These are phyloP conservation scores for Aspergillus jensenii DNA, from an alignment of 2,329 filamentous ascomycete genomes.

Conservation along the genomic window DNA sequence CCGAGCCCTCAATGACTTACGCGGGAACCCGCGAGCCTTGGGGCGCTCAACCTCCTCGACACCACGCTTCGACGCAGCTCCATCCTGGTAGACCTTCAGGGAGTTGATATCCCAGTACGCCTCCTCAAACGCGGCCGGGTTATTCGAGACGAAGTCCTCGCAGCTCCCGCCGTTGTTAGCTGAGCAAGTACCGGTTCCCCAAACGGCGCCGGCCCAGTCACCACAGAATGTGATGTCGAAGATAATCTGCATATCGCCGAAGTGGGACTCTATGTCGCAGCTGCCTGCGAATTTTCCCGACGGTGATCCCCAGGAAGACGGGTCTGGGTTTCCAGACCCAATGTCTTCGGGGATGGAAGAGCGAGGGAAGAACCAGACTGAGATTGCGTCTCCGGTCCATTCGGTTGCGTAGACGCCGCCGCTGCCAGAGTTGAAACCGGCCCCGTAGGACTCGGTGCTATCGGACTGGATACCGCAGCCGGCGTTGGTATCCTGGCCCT, in stretches of 20 bases:
- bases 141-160: constrained; percentile 67
- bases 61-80: not conserved
- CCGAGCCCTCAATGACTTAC: constrained; percentile 1
- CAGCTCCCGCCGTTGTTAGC: constrained; percentile 60
- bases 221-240: constrained; percentile 84
- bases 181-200: constrained; percentile 61
- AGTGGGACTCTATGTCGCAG: constrained; percentile 71
- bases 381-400: constrained; percentile 72
- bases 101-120: constrained; percentile 77
- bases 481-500: constrained; percentile 44
- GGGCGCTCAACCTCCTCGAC: not conserved
- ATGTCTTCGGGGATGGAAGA: constrained; percentile 64
- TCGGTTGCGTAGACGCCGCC: constrained; percentile 74
- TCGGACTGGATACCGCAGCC: constrained; percentile 61
- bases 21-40: not conserved
- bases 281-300: constrained; percentile 65
- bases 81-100: constrained; percentile 61
- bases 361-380: constrained; percentile 82
- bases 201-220: constrained; percentile 76
- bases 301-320: constrained; percentile 67
- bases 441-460: constrained; percentile 58
- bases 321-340: constrained; percentile 59
- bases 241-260: constrained; percentile 68
- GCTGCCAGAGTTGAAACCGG: constrained; percentile 67
- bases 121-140: constrained; percentile 68